Percentiles rank a stretch among this genome's conserved stretches.
Evolutionary conservation across 208 protist species (phyloP).

Genomic region (Zelonia costaricensis): DNA sequence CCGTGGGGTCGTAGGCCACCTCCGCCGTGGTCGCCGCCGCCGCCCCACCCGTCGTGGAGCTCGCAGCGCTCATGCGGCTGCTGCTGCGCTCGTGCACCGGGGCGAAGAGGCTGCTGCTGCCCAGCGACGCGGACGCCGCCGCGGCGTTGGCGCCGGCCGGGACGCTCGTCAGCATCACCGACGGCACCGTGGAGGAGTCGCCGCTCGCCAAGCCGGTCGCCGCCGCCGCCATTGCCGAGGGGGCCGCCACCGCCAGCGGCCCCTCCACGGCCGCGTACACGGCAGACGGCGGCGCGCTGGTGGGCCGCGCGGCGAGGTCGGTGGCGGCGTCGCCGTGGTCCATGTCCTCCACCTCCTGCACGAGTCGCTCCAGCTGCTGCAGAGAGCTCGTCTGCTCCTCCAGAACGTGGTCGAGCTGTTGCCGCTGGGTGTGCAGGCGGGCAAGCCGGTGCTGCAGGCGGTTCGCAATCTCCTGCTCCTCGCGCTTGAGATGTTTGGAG

Average conservation of each 20-base stretch:
- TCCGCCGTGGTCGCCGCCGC: constrained; percentile 20
- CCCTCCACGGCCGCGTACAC: too few species aligned
- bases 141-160: background rate
- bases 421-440: constrained; percentile 53
- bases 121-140: too few species aligned
- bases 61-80: constrained; percentile 30
- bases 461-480: constrained; percentile 57
- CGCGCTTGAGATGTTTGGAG: constrained; percentile 48
- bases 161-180: too few species aligned
- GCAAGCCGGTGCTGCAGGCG: constrained; percentile 46
- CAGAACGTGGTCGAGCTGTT: constrained; percentile 54
- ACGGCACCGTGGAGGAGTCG: background rate
- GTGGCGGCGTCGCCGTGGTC: constrained; percentile 8
- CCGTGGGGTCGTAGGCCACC: constrained; percentile 45
- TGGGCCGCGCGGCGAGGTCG: background rate
- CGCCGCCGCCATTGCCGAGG: background rate
- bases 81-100: constrained; percentile 38
- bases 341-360: constrained; percentile 60
- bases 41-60: constrained; percentile 24
- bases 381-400: constrained; percentile 59
- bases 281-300: too few species aligned
- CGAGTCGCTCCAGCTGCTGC: constrained; percentile 67
- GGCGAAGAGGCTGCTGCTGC: background rate
- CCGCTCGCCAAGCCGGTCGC: too few species aligned
- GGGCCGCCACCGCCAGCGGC: too few species aligned